Evolutionary conservation across 176 grass and related monocot genomes (phyloP), one percentile per base, ranked within the genome.

Genomic region (Phoenix roebelenii): DNA sequence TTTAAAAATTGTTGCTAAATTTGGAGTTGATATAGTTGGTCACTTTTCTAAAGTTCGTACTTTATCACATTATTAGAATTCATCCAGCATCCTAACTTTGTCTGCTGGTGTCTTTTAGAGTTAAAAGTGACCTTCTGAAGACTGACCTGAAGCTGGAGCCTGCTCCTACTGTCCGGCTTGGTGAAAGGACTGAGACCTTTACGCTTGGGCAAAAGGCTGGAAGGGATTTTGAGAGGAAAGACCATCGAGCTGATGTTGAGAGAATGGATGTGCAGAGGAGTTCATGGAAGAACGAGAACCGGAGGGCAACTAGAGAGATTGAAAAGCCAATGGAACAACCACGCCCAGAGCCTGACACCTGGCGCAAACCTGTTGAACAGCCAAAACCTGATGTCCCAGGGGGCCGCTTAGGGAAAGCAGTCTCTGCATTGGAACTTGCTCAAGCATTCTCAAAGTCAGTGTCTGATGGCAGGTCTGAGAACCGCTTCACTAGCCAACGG

Each of bases 371-470:
- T 16, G 76, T 83, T 25, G 84, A 82, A 53, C 62, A 78, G 53
- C 79, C 70, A 7, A 85, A 89, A 58, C 82, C 77, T 51, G 84
- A 92, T 14, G 57, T 65, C 18, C 52, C 57, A 19, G 74, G 55
- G 57, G 70, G 76, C 57, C 88, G 82, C 23, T 75, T 85, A 22
- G 88, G 88, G 49, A 98, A 93, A 72, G 82, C 70, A 58, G 84
- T 87, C 17, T 80, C 66, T 16, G 76, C 94, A 15, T 57, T 98
- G 76, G 94, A 93, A 76, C 84, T 98, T 29, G 84, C 94, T 7
- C 83, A 98, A 67, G 88, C 94, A 54, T 98, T 98, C 75, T 98
- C 94, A 15, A 98, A 82, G 28, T 78, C 84, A 32, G 80, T 76
- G 54, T 76, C 92, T 6, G 84, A 78, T 85, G 77, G 29, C 2